Evolutionary conservation across 2,329 filamentous ascomycete species (phyloP).

Genomic region (Acrocalymma vagum): DNA sequence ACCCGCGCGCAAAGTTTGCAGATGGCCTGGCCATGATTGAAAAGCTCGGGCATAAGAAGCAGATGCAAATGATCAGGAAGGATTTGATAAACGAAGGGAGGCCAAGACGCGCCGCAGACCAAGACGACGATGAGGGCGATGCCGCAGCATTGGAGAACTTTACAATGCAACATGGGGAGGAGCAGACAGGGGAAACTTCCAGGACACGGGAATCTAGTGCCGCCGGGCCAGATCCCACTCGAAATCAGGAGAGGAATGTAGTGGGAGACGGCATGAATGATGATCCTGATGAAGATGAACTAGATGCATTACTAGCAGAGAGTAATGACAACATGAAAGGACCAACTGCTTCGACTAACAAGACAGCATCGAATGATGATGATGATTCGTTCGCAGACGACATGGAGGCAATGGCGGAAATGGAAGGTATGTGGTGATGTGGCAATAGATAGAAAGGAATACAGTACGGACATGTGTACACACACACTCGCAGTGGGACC

Average conservation of each 20-base stretch:
- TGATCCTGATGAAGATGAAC: conserved; percentile 59
- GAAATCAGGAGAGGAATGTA: conserved; percentile 23
- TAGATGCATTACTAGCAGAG: conserved; percentile 65
- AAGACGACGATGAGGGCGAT: conserved; percentile 39
- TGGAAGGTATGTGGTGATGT: conserved; percentile 47
- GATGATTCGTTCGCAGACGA: conserved; percentile 49
- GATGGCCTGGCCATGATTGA: conserved; percentile 92
- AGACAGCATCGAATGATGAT: conserved; percentile 16
- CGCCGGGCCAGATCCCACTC: not conserved
- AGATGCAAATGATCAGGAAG: conserved; percentile 75
- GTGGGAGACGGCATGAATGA: conserved; percentile 18
- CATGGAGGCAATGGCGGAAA: conserved; percentile 49
- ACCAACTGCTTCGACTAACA: conserved; percentile 15
- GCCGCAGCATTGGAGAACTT: conserved; percentile 19
- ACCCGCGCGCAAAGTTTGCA: conserved; percentile 91
- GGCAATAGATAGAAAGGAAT: not conserved
- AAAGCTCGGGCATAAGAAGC: conserved; percentile 87
- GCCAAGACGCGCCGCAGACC: conserved; percentile 52
- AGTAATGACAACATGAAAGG: conserved; percentile 32
- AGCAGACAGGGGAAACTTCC: not conserved
- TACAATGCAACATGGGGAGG: no score
- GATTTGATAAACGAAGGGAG: conserved; percentile 85
- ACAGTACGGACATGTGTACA: not conserved
- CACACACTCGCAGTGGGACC: not conserved
- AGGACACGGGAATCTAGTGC: conserved; percentile 6